These are phyloP conservation scores for Dryadomyces quercivorus DNA, from an alignment of 2,329 filamentous ascomycete species.

Conservation along the genomic window DNA sequence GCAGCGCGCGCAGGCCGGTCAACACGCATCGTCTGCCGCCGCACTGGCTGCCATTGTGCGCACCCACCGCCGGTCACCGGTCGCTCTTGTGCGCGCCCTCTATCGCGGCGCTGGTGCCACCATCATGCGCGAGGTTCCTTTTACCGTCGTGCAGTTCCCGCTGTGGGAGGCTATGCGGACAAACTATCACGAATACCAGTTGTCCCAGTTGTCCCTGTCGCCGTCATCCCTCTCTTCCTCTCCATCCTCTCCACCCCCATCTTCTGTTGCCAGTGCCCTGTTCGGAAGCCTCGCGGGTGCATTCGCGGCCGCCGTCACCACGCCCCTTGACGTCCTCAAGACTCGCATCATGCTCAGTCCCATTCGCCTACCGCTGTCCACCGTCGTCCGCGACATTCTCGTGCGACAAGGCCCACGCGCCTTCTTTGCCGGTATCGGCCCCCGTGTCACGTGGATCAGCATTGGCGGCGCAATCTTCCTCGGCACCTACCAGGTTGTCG, in stretches of 20 bases:
- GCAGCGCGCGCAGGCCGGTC: constrained; percentile 83
- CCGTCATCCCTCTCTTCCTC: constrained; percentile 35
- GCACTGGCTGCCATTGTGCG: constrained; percentile 60
- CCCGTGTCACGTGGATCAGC: constrained; percentile 87
- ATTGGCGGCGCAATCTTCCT: constrained; percentile 89
- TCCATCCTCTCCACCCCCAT: constrained; percentile 35
- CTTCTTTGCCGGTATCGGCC: constrained; percentile 67
- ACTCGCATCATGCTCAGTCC: constrained; percentile 87
- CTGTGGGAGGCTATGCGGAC: constrained; percentile 90
- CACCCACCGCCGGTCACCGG: constrained; percentile 17
- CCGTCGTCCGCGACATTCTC: constrained; percentile 53
- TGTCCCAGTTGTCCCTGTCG: constrained; percentile 11
- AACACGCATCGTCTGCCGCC: constrained; percentile 56
- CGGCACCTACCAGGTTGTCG: constrained; percentile 83
- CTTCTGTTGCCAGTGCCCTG: constrained; percentile 66
- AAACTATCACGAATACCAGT: constrained; percentile 40
- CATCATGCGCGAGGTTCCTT: constrained; percentile 89
- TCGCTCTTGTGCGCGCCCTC: constrained; percentile 63
- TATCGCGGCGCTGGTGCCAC: constrained; percentile 91
- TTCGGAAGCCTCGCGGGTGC: constrained; percentile 78
- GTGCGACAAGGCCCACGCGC: constrained; percentile 50
- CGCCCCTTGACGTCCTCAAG: constrained; percentile 91
- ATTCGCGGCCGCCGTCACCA: constrained; percentile 77
- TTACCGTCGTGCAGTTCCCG: constrained; percentile 94
- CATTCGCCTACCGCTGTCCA: constrained; percentile 46